Conservation (phyloP, 352 stramenopile species). For the Pythium rishiriense region DNA sequence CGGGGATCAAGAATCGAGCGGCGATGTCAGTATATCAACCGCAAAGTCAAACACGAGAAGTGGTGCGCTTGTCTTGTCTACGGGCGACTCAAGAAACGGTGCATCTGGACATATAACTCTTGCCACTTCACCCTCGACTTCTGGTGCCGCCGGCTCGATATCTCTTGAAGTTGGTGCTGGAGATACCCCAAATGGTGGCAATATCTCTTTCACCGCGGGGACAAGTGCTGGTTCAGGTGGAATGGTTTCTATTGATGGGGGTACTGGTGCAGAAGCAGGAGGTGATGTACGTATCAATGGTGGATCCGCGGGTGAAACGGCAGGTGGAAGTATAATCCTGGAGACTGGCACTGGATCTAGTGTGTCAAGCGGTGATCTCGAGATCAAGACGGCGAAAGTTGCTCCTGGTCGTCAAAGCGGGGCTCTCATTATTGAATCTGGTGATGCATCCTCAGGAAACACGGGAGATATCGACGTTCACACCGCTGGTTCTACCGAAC, state of each 20-base stretch:
- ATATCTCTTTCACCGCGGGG: conserved; percentile 3
- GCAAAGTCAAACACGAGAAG: conserved; percentile 2
- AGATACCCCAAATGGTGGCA: conserved; percentile 2
- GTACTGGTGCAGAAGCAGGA: conserved; percentile 1
- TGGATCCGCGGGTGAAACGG: neutral
- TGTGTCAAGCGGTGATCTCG: conserved; percentile 9
- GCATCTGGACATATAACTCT: conserved; percentile 15
- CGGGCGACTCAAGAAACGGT: neutral
- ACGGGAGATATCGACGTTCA: conserved; percentile 15
- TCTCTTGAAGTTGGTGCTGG: conserved; percentile 17
- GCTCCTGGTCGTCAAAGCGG: conserved; percentile 14
- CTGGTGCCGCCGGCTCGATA: conserved; percentile 18
- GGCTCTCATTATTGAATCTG: conserved; percentile 7
- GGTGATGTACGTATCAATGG: conserved; percentile 9
- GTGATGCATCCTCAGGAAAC: neutral
- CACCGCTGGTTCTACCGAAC: neutral
- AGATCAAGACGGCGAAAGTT: conserved; percentile 1
- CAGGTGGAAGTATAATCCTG: conserved; percentile 14
- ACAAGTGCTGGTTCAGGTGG: conserved; percentile 8
- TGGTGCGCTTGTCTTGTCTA: conserved; percentile 4
- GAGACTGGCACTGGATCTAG: neutral
- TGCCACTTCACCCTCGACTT: conserved; percentile 10
- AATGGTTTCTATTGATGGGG: conserved; percentile 12
- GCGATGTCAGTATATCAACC: conserved; percentile 18
- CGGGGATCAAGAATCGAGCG: conserved; percentile 27